A percentile compares a stretch with the other conserved stretches of the same genome.
These are phyloP conservation scores for Silene noctiflora DNA, from an alignment of 179 eudicot genomes.

Conservation along the genomic window DNA sequence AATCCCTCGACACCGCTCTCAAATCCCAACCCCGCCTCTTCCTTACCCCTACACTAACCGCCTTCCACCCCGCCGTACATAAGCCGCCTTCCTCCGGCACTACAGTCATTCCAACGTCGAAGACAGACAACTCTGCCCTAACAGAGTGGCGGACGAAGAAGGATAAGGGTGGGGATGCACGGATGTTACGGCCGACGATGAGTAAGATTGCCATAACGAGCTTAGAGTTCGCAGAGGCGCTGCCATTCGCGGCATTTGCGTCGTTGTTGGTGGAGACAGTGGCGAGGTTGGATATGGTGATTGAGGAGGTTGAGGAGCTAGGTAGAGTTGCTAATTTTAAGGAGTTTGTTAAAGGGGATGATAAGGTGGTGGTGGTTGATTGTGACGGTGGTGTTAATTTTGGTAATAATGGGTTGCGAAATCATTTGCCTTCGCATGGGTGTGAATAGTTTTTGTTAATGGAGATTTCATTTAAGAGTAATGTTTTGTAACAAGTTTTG, in stretches of 20 bases:
- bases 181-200: constrained; percentile 52
- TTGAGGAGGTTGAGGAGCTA: constrained; percentile 83
- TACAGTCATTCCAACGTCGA: constrained; percentile 42
- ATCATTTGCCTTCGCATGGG: constrained; percentile 57
- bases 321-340: constrained; percentile 62
- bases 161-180: constrained; percentile 9
- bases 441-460: constrained; percentile 4
- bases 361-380: constrained; percentile 19
- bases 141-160: constrained; percentile 33
- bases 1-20: constrained; percentile 48
- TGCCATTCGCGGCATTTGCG: constrained; percentile 92
- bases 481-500: neutral
- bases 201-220: constrained; percentile 73
- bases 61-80: constrained; percentile 4
- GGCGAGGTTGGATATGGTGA: constrained; percentile 78
- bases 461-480: too few species aligned
- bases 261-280: constrained; percentile 86
- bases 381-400: constrained; percentile 21
- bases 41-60: constrained; percentile 34
- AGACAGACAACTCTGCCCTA: constrained; percentile 48
- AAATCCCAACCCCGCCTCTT: constrained; percentile 53
- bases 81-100: neutral
- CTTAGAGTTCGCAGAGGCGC: constrained; percentile 92
- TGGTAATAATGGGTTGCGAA: constrained; percentile 28
- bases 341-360: constrained; percentile 40